Conservation (phyloP, 805 yeast genomes). For the Priceomyces haplophilus region DNA sequence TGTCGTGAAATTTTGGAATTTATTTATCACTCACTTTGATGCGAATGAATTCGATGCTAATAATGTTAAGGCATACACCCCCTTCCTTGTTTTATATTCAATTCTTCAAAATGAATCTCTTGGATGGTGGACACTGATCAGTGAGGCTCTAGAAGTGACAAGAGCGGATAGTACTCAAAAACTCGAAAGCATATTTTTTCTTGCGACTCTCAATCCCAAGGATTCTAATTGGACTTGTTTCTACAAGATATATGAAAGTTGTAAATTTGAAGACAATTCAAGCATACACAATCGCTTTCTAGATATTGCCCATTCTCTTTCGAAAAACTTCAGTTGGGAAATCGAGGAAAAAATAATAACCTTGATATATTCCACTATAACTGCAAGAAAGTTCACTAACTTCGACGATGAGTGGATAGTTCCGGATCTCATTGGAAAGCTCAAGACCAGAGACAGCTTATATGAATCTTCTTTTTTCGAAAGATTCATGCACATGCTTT, state of each 20-base stretch:
- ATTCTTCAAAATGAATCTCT: slow-evolving; percentile 12
- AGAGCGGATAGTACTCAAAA: slow-evolving; percentile 5
- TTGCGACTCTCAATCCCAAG: slow-evolving; percentile 15
- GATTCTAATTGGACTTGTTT: slow-evolving; percentile 24
- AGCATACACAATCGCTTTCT: slow-evolving; percentile 22
- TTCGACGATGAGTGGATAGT: slow-evolving; percentile 31
- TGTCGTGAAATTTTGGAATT: slow-evolving; percentile 18
- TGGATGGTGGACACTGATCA: slow-evolving; percentile 28
- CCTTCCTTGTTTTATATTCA: slow-evolving; percentile 19
- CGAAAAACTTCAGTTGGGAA: slow-evolving; percentile 27
- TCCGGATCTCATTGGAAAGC: slow-evolving; percentile 20
- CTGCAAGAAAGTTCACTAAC: slow-evolving; percentile 33
- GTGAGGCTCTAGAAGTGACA: slow-evolving; percentile 13
- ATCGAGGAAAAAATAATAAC: slow-evolving; percentile 33
- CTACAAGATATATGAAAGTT: slow-evolving; percentile 17
- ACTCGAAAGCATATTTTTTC: slow-evolving; percentile 16
- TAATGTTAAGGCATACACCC: slow-evolving; percentile 4
- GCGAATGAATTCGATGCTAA: slow-evolving; percentile 10
- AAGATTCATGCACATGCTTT: slow-evolving; percentile 33
- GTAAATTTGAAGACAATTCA: slow-evolving; percentile 14
- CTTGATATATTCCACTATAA: slow-evolving; percentile 27
- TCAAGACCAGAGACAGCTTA: slow-evolving; percentile 25
- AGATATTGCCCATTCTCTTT: slow-evolving; percentile 25
- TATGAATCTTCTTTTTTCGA: slow-evolving; percentile 33
- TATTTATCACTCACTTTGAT: slow-evolving; percentile 17